A percentile compares a stretch with the other conserved stretches of the same genome.
phyloP scores from a whole-genome alignment of 2,329 filamentous ascomycete species.

The Rhynchosporium secalis region DNA sequence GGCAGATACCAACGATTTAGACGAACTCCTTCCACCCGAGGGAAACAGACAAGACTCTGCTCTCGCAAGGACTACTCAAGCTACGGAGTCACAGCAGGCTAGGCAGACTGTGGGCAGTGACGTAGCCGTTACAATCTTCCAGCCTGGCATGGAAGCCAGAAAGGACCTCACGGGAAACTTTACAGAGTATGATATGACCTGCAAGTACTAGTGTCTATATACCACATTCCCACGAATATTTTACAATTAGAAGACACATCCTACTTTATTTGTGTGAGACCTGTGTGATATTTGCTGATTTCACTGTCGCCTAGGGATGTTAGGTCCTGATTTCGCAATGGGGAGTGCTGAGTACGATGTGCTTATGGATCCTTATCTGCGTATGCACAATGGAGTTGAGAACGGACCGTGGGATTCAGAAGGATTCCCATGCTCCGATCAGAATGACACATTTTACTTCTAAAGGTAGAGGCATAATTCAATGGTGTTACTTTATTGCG shows the following conservation, averaged over 20 bases:
- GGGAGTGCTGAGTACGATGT: slow-evolving; percentile 8
- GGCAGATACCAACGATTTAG: neutral
- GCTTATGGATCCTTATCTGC: slow-evolving; percentile 8
- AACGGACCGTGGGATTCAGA: neutral
- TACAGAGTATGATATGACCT: slow-evolving; percentile 6
- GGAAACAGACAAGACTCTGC: neutral
- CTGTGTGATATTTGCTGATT: neutral
- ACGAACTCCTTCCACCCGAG: slow-evolving; percentile 2
- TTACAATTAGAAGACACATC: neutral
- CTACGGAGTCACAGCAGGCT: neutral
- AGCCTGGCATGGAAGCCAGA: neutral
- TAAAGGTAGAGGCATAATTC: neutral
- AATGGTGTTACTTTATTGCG: neutral
- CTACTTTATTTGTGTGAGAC: no score
- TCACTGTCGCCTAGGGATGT: neutral
- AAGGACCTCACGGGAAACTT: neutral
- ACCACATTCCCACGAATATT: neutral
- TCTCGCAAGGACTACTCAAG: neutral
- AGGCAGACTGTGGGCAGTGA: neutral
- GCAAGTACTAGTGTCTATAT: neutral
- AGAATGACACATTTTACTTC: slow-evolving; percentile 8
- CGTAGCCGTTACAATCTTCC: neutral
- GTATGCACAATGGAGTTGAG: neutral
- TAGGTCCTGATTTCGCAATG: slow-evolving; percentile 4
- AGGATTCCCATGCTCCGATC: neutral